Base-by-base conservation (phyloP, 148 eudicot species). In the Salicornia ramosissima region DNA sequence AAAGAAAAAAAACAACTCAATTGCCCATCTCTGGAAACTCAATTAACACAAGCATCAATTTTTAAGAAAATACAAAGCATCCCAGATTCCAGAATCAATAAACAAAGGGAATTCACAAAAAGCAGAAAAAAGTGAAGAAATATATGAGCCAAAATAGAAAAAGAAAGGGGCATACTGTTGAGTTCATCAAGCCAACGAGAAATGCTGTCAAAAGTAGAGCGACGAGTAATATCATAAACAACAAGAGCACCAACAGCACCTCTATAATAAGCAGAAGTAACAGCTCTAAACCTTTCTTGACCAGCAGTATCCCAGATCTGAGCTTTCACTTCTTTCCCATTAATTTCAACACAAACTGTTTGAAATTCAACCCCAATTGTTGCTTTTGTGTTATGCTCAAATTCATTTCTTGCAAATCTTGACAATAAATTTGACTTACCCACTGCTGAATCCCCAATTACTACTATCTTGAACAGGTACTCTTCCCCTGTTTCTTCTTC, bases 231-330 rank as follows among this genome's bases (percentile, higher is more conserved):
- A 62, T 89, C 96, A 75, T 83, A 89, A 58, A 89, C 96, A 62
- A 90, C 40, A 55, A 90, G 96, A 7, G 96, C 96, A 8, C 96
- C 96, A 42, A 90, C 84, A 54, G 96, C 96, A 34, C 96, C 96
- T 47, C 96, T 65, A 74, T 90, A 90, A 64, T 90, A 90, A 55
- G 96, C 91, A 47, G 96, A 89, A 46, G 96, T 89, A 30, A 89
- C 96, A 21, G 96, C 96, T 22, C 96, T 65, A 61, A 89, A 89
- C 8, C 96, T 77, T 51, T 89, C 96, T 61, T 89, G 96, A 40
- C 96, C 96, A 54, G 96, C 96, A 67, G 96, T 89, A 65, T 89
- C 96, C 96, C 96, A 89, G 67, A 89, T 86, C 79, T 89, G 96
- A n/a, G 92, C 92, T 49, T 90, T 90, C 0, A 90, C 78, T 57